phyloP scores from a whole-genome alignment of 352 stramenopile genomes.

The Globisporangium heterothallicum region DNA sequence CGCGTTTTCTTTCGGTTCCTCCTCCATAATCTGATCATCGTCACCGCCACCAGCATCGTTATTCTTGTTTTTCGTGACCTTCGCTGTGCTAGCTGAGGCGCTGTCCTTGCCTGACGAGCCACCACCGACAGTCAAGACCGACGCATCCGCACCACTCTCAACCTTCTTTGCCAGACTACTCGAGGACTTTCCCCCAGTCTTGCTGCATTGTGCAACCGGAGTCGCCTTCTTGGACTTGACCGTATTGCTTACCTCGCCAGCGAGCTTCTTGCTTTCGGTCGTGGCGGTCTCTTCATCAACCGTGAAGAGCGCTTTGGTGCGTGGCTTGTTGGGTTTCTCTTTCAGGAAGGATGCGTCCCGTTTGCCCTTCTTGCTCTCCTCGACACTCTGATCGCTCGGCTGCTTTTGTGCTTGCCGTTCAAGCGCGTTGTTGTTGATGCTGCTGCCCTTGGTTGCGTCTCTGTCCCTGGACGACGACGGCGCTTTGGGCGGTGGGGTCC shows the following conservation, averaged over 20 bases:
- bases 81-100: too few relatives aligned
- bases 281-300: background rate
- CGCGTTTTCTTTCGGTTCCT: background rate
- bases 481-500: conserved; percentile 30
- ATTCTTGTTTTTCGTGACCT: background rate
- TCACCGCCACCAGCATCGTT: too few relatives aligned
- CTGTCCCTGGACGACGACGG: background rate
- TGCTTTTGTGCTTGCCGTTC: conserved; percentile 8
- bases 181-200: too few relatives aligned
- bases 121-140: too few relatives aligned
- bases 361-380: conserved; percentile 4
- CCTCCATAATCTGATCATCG: background rate
- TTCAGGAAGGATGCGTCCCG: conserved; percentile 9
- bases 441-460: background rate
- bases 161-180: too few relatives aligned
- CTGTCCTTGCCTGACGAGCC: too few relatives aligned
- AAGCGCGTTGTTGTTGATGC: background rate
- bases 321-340: conserved; percentile 2
- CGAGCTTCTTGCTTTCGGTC: too few relatives aligned
- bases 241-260: too few relatives aligned
- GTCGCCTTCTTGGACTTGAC: conserved; percentile 5
- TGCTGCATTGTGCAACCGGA: too few relatives aligned
- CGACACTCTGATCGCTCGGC: conserved; percentile 9
- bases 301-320: conserved; percentile 6
- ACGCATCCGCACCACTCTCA: too few relatives aligned